These are phyloP conservation scores for Alternaria hordeiaustralica DNA, from an alignment of 2,329 filamentous ascomycete genomes.

Conservation along the genomic window DNA sequence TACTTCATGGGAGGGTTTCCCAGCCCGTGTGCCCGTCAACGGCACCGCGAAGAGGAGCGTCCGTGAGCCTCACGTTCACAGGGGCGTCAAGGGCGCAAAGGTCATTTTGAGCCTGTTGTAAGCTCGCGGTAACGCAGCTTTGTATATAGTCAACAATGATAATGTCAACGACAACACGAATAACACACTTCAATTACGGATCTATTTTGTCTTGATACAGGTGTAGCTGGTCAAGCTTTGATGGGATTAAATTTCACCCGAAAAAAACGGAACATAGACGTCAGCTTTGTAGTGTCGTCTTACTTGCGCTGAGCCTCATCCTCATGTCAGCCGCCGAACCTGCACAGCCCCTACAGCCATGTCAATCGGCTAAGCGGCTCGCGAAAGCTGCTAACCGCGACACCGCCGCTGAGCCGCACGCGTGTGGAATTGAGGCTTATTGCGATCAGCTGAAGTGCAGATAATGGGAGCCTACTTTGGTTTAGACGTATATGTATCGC, in stretches of 20 bases:
- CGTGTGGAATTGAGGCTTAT: slow-evolving; percentile 12
- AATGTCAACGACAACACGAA: background rate
- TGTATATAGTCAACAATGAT: background rate
- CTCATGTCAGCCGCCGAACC: background rate
- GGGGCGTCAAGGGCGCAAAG: background rate
- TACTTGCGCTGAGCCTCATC: background rate
- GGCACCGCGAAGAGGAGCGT: slow-evolving; percentile 11
- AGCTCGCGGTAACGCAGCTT: background rate
- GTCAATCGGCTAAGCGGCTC: slow-evolving; percentile 4
- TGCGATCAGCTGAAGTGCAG: slow-evolving; percentile 8
- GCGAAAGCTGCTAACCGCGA: background rate
- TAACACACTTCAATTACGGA: background rate
- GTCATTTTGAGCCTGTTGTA: background rate
- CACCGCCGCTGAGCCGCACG: slow-evolving; percentile 6
- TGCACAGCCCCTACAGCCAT: slow-evolving; percentile 8
- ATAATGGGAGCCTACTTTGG: background rate
- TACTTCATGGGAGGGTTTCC: slow-evolving; percentile 35
- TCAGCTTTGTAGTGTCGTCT: background rate
- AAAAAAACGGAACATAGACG: background rate
- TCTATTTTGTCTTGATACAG: background rate
- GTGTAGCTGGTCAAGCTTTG: background rate
- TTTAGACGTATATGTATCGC: background rate
- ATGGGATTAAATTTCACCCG: background rate
- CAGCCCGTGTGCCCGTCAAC: slow-evolving; percentile 19
- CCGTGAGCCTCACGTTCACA: background rate